phyloP scores from a whole-genome alignment of 768 basidiomycete species.

The Naganishia onofrii region DNA sequence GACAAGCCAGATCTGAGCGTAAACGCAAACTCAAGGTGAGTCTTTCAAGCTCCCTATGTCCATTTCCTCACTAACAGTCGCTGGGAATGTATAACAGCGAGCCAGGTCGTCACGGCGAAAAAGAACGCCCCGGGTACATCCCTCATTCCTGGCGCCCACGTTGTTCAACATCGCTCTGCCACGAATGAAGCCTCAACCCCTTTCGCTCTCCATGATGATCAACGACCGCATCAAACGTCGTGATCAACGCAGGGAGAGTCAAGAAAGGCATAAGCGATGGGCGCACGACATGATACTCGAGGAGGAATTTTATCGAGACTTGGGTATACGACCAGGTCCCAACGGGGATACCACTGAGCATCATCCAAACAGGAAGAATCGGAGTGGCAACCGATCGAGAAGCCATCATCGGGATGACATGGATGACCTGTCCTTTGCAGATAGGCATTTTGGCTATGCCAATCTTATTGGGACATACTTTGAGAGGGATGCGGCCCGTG shows the following conservation, averaged over 20 bases:
- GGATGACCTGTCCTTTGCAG: slow-evolving; percentile 4
- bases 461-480: slow-evolving; percentile 12
- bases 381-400: background rate
- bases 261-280: slow-evolving; percentile 29
- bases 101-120: background rate
- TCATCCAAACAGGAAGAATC: background rate
- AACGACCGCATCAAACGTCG: slow-evolving; percentile 55
- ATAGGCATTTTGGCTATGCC: slow-evolving; percentile 10
- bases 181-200: slow-evolving; percentile 74
- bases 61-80: background rate
- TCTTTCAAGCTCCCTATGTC: background rate
- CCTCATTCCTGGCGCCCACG: slow-evolving; percentile 63
- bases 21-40: background rate
- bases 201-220: slow-evolving; percentile 70
- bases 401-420: background rate
- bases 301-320: slow-evolving; percentile 37
- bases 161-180: slow-evolving; percentile 70
- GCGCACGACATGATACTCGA: slow-evolving; percentile 39
- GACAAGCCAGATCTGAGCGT: background rate
- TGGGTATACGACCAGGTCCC: slow-evolving; percentile 8
- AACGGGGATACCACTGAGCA: no score
- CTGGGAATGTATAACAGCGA: background rate
- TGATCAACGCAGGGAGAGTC: slow-evolving; percentile 55
- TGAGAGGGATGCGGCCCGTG: slow-evolving; percentile 12
- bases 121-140: background rate